Conservation (phyloP, 2,329 filamentous ascomycete genomes). For the Neodidymelliopsis sp. region DNA sequence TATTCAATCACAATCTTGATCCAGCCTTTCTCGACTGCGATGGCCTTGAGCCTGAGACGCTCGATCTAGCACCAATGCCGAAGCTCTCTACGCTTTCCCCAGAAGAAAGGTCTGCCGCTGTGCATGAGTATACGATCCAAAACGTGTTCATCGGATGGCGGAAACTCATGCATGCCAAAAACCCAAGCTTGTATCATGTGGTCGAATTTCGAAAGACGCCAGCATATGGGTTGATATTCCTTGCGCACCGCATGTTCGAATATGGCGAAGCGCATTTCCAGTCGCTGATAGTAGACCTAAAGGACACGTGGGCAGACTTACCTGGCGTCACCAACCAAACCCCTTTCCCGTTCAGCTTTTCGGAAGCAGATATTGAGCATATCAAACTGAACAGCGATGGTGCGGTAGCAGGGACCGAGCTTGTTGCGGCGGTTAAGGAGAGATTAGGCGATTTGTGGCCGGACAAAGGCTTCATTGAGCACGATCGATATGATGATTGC, state of each 20-base stretch:
- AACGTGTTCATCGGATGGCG: constrained; percentile 20
- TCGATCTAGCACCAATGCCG: constrained; percentile 13
- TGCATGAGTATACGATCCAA: constrained; percentile 12
- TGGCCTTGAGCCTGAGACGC: constrained; percentile 18
- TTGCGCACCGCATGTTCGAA: constrained; percentile 19
- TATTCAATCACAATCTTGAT: constrained; percentile 26
- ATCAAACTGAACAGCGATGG: constrained; percentile 14
- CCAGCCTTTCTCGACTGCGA: constrained; percentile 23
- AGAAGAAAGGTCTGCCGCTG: constrained; percentile 15
- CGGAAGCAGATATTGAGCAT: constrained; percentile 16
- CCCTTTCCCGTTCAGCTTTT: constrained; percentile 15
- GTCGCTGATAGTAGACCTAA: constrained; percentile 15
- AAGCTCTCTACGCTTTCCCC: constrained; percentile 14
- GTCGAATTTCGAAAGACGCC: constrained; percentile 17
- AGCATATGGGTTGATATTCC: constrained; percentile 16
- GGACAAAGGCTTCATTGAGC: constrained; percentile 15
- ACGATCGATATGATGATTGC: constrained; percentile 13
- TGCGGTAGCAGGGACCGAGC: constrained; percentile 16
- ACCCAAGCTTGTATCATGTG: constrained; percentile 9
- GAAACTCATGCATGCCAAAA: constrained; percentile 18
- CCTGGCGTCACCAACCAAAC: constrained; percentile 1
- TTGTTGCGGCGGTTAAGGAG: constrained; percentile 10
- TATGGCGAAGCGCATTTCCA: constrained; percentile 21
- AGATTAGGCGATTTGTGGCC: constrained; percentile 15
- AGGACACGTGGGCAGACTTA: constrained; percentile 13